Conservation (phyloP, 2,329 filamentous ascomycete genomes). For the Diplodia mutila region DNA sequence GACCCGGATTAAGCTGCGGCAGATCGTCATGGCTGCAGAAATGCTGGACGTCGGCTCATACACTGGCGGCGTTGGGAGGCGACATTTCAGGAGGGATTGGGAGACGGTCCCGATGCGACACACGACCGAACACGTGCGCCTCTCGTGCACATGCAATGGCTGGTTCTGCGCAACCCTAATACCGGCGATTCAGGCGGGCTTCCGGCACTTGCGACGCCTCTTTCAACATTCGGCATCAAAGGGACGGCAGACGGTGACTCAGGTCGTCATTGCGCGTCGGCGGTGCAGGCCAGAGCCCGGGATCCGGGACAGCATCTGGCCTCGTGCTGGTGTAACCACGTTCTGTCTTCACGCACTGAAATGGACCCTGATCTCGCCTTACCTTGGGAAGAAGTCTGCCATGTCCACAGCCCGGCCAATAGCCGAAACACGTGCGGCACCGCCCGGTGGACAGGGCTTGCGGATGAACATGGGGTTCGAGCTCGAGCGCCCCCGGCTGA, state of each 20-base stretch:
- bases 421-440: background rate
- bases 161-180: background rate
- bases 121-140: background rate
- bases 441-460: background rate
- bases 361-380: background rate
- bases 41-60: background rate
- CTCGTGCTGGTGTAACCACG: background rate
- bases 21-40: background rate
- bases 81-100: background rate
- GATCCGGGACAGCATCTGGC: background rate
- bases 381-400: too few species aligned
- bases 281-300: background rate
- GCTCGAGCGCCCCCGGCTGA: background rate
- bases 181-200: background rate
- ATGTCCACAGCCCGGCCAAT: too few species aligned
- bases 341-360: background rate
- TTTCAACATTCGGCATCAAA: background rate
- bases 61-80: background rate
- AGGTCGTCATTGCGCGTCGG: too few species aligned
- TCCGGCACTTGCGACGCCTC: slow-evolving; percentile 9
- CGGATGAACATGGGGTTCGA: background rate
- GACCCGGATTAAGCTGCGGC: slow-evolving; percentile 13
- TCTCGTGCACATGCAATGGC: background rate
- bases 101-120: background rate
- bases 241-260: background rate